Conservation (phyloP, 176 grass and related monocot genomes). For the Triticum urartu region DNA sequence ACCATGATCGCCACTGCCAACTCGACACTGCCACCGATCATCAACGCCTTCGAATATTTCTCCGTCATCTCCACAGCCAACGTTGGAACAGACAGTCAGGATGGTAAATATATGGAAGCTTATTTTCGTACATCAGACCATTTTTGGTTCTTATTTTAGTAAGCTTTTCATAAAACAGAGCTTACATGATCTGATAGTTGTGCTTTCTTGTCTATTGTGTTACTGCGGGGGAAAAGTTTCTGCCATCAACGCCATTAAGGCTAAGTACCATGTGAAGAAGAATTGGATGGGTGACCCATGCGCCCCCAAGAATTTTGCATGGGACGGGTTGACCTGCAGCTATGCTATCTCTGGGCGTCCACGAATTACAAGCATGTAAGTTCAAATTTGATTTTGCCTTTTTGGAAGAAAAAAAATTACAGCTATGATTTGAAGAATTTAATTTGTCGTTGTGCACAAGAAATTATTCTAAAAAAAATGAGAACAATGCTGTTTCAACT, state of each 20-base stretch:
- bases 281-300: conserved; percentile 56
- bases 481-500: not conserved
- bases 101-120: conserved; percentile 21
- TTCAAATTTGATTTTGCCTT: conserved; percentile 18
- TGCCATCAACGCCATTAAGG: conserved; percentile 38
- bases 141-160: too few relatives aligned
- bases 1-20: conserved; percentile 27
- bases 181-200: not conserved
- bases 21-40: conserved; percentile 43
- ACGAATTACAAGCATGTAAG: conserved; percentile 42
- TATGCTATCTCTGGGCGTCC: conserved; percentile 28
- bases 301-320: conserved; percentile 31
- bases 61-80: conserved; percentile 14
- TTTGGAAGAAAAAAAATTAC: too few relatives aligned
- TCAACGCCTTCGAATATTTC: conserved; percentile 48
- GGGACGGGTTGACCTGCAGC: conserved; percentile 53
- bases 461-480: too few relatives aligned
- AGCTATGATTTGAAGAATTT: not conserved
- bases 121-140: not conserved
- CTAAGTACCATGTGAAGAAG: conserved; percentile 24
- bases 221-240: conserved; percentile 4
- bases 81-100: not conserved
- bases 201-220: not conserved
- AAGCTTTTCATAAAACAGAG: too few relatives aligned
- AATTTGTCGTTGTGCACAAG: not conserved